A percentile compares a stretch with the other conserved stretches of the same genome.
Conservation (phyloP, 2,329 filamentous ascomycete species). For the Cladosporium oxysporum region DNA sequence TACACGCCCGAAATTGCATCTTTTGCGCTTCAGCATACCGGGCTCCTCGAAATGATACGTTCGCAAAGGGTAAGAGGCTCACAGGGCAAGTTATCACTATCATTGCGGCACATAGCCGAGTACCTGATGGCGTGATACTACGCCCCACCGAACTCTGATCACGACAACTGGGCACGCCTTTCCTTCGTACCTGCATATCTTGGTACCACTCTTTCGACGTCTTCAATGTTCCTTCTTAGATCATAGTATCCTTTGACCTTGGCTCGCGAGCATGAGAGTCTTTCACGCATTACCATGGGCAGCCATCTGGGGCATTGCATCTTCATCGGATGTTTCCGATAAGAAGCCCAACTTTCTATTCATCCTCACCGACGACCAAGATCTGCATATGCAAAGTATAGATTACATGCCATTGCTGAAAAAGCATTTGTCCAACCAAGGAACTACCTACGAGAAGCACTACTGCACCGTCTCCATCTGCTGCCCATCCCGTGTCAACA, state of each 20-base stretch:
- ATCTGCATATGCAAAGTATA: conserved; percentile 61
- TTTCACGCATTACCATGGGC: neutral
- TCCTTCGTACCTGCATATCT: conserved; percentile 3
- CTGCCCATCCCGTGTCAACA: conserved; percentile 66
- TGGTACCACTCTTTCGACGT: neutral
- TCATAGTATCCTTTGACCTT: neutral
- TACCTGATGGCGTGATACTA: conserved; percentile 4
- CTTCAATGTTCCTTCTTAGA: neutral
- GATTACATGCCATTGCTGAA: conserved; percentile 59
- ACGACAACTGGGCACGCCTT: neutral
- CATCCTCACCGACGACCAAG: conserved; percentile 69
- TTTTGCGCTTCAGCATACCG: neutral
- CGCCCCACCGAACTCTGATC: conserved; percentile 1
- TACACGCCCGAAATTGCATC: neutral
- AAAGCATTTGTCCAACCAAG: conserved; percentile 25
- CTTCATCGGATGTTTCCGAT: neutral
- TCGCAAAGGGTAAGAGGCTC: neutral
- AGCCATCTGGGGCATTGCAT: neutral
- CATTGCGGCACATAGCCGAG: neutral
- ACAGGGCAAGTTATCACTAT: neutral
- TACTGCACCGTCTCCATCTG: conserved; percentile 68
- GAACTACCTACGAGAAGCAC: conserved; percentile 58
- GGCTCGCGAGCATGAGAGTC: neutral
- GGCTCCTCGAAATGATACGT: neutral
- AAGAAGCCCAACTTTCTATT: conserved; percentile 63